These are phyloP conservation scores for Juglanconis oblonga DNA, from an alignment of 2,329 filamentous ascomycete species.

Conservation along the genomic window DNA sequence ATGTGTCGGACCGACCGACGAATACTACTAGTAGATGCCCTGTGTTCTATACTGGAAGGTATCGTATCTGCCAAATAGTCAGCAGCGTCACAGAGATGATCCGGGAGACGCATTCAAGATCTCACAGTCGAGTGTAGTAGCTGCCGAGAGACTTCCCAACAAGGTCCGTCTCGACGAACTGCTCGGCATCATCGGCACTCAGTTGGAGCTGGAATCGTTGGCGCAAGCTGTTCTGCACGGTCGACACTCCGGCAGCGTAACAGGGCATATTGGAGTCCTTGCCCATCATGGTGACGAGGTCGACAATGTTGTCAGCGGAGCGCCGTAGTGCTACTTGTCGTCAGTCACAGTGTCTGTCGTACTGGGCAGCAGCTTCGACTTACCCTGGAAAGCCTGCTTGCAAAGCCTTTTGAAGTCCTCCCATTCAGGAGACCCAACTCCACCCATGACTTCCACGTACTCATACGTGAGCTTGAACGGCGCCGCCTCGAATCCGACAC, in stretches of 20 bases:
- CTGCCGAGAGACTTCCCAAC: constrained; percentile 79
- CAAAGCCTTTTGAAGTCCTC: constrained; percentile 75
- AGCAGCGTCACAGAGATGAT: not conserved
- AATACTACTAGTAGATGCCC: constrained; percentile 70
- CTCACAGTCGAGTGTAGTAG: constrained; percentile 82
- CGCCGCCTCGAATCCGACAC: constrained; percentile 81
- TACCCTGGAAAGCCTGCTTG: constrained; percentile 80
- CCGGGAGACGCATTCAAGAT: no score
- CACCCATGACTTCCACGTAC: constrained; percentile 80
- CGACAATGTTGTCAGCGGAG: constrained; percentile 77
- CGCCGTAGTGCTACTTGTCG: constrained; percentile 60
- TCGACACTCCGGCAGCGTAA: constrained; percentile 70
- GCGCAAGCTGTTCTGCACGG: constrained; percentile 66
- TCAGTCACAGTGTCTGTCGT: constrained; percentile 16
- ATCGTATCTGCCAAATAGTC: constrained; percentile 58
- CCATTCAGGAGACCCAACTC: constrained; percentile 66
- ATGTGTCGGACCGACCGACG: not conserved
- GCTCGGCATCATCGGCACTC: constrained; percentile 77
- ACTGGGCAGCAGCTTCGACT: constrained; percentile 21
- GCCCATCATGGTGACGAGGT: constrained; percentile 82
- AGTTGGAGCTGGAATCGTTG: constrained; percentile 79
- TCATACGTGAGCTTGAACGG: constrained; percentile 82
- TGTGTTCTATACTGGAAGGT: constrained; percentile 87
- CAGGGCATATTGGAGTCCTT: constrained; percentile 81
- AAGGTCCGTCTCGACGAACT: constrained; percentile 76